Evolutionary conservation across 1,284 basidiomycete genomes (phyloP), one percentile per base, ranked within the genome.

Genomic region (Apiotrichum domesticum): DNA sequence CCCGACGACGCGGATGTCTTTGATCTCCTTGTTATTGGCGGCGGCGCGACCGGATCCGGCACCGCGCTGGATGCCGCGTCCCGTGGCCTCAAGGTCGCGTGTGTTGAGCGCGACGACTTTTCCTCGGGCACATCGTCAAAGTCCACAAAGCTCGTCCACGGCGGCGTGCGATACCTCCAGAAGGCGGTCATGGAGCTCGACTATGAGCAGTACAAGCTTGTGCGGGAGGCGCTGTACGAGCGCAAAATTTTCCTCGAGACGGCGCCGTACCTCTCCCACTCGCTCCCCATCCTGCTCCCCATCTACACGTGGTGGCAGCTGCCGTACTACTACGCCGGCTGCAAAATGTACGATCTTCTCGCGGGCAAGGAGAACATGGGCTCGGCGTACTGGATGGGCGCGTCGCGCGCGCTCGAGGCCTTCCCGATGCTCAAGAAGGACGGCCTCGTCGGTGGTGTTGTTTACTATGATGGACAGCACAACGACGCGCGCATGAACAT

Each of bases 401-500:
- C 87, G 72, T 88, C 89, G 35, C 93, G 94, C 72, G 90, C 95
- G 0, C 79, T 98, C 34, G 92, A 97, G 70, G 85, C 87, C 0
- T 98, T 98, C 80, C 95, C 95, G 1, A 96, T 96, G 89, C 82
- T 98, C 65, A 97, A 97, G 77, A 80, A 81, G 21, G 86, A 94
- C n/a, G 92, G 91, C 33, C 82, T 98, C 14, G 90, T 93, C 35
- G 95, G 95, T 41, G 92, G 92, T 29, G 82, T 98, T 60, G 94
- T 98, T 49, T 98, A 98, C 77, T 97, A 98, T 65, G 95, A 98
- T 70, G 93, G 93, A 52, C 95, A 97, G 79, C 95, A 98, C 79
- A 98, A 97, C 69, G 95, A 98, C 72, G 88, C 95, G 5, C 84
- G 95, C 40, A 98, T 98, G 95, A 98, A 98, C 78, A 85, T 97